Conservation (phyloP, 1,284 basidiomycete genomes). For the Pascua sp. region DNA sequence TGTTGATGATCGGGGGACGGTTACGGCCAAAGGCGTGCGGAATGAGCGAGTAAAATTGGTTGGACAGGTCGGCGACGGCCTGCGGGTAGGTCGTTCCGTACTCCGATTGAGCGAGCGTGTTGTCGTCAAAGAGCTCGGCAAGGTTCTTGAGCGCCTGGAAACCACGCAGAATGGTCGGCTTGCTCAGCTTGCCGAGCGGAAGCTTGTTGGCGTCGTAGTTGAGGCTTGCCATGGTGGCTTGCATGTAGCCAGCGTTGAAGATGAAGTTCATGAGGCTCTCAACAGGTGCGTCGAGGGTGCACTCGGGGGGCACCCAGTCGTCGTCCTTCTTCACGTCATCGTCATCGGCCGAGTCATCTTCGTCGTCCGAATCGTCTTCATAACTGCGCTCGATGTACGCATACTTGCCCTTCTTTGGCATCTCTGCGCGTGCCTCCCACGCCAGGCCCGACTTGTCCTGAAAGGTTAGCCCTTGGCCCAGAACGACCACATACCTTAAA, state of each 20-base stretch:
- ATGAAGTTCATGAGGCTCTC: conserved; percentile 59
- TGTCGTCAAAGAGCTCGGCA: conserved; percentile 55
- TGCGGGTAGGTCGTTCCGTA: conserved; percentile 25
- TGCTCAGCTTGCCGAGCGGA: conserved; percentile 55
- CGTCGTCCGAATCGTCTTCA: conserved; percentile 14
- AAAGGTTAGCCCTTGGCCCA: no score
- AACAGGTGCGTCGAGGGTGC: conserved; percentile 9
- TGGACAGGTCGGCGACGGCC: conserved; percentile 54
- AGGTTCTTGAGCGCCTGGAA: conserved; percentile 50
- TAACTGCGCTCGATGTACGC: conserved; percentile 21
- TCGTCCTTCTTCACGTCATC: background rate
- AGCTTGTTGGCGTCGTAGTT: conserved; percentile 68
- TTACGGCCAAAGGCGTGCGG: conserved; percentile 61
- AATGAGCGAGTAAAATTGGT: conserved; percentile 55
- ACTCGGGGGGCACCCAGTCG: conserved; percentile 10
- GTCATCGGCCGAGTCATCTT: conserved; percentile 1
- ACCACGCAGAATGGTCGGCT: conserved; percentile 27
- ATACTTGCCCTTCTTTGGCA: conserved; percentile 16
- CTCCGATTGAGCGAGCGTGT: conserved; percentile 48
- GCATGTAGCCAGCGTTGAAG: conserved; percentile 53
- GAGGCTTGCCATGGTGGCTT: conserved; percentile 61
- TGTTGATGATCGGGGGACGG: conserved; percentile 55
- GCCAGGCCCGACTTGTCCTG: conserved; percentile 17
- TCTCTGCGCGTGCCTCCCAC: conserved; percentile 10
- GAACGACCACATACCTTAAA: conserved; percentile 9